Base-by-base conservation (phyloP, 2,329 filamentous ascomycete genomes). In the Hortaea werneckii region DNA sequence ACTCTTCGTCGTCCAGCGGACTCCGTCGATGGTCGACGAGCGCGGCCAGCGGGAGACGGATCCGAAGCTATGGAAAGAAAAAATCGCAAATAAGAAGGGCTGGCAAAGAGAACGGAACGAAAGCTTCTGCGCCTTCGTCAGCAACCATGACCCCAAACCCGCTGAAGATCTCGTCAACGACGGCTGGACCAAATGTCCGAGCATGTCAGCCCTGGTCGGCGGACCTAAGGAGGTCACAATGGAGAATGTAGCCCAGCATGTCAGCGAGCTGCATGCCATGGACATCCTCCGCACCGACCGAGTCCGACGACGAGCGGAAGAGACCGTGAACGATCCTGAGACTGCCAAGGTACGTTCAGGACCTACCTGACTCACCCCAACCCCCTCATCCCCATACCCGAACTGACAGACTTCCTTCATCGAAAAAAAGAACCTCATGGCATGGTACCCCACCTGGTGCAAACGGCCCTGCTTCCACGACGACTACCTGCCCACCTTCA, bases 391-490 rank as follows among this genome's bases (percentile, higher is more conserved):
- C 20, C 20, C 20, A 20, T 2, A 20, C 2, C 20, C 20, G 20
- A 20, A 20, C 20, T 20, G 20, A 20, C 20, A 20, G 2, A 20
- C 20, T 20, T 20, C 20, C 20, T 20, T 20, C 20, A 20, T 20
- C 20, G 20, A 20, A 20, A 20, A 20, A 35, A 10, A 35, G 32
- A 35, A 12, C 2, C 67, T 82, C 5, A 76, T 78, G 55, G 66
- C 77, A 0, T 80, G 76, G 75, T 83, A 82, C 55, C 71, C 75
- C 0, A 62, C 63, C 0, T 80, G 75, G 71, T 83, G 80, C 66
- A 83, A 83, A 59, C 72, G 80, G 0, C 78, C 79, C 0, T 73
- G 67, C 37, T 82, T 81, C 60, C 76, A 77, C 59, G 76, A 82
- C 53, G 68, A 72, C 3, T 82, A 56, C 41, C 69, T 83, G 0